A percentile compares a stretch with the other conserved stretches of the same genome.
phyloP scores from a whole-genome alignment of 2,329 filamentous ascomycete species.

The Paraphaeosphaeria minitans region DNA sequence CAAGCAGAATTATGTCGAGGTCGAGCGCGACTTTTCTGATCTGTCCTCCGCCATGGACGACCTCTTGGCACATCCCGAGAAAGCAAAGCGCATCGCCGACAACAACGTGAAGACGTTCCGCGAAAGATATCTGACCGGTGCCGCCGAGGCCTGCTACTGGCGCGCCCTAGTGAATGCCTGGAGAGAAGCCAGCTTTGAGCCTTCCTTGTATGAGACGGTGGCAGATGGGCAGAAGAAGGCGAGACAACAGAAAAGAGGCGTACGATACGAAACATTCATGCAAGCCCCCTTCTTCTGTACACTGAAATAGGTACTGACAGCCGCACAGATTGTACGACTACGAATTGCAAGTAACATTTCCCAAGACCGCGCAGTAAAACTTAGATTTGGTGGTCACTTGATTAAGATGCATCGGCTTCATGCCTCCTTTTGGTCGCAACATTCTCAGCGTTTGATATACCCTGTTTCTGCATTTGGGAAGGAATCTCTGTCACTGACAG shows the following conservation, averaged over 20 bases:
- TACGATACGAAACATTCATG: constrained; percentile 41
- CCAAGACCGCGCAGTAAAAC: constrained; percentile 13
- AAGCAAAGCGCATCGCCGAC: constrained; percentile 41
- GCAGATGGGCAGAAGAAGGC: constrained; percentile 25
- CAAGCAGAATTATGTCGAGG: constrained; percentile 43
- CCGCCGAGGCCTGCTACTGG: constrained; percentile 44
- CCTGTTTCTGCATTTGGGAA: not conserved
- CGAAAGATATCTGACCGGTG: constrained; percentile 39
- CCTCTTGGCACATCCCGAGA: constrained; percentile 37
- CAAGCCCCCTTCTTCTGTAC: constrained; percentile 15
- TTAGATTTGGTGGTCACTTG: not conserved
- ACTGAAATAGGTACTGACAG: constrained; percentile 5
- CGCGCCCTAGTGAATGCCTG: constrained; percentile 29
- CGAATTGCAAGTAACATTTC: constrained; percentile 22
- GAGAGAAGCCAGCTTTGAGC: constrained; percentile 35
- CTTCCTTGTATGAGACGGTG: constrained; percentile 30
- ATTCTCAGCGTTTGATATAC: constrained; percentile 4
- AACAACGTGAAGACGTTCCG: constrained; percentile 37
- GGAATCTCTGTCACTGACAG: not conserved
- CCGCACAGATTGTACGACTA: constrained; percentile 19
- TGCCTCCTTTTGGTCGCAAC: not conserved
- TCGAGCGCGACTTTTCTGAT: constrained; percentile 43
- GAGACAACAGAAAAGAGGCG: constrained; percentile 33
- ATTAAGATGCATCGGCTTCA: not conserved
- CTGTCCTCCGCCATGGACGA: constrained; percentile 37